Base-by-base conservation (phyloP, 352 stramenopile genomes). In the Phytopythium litorale region DNA sequence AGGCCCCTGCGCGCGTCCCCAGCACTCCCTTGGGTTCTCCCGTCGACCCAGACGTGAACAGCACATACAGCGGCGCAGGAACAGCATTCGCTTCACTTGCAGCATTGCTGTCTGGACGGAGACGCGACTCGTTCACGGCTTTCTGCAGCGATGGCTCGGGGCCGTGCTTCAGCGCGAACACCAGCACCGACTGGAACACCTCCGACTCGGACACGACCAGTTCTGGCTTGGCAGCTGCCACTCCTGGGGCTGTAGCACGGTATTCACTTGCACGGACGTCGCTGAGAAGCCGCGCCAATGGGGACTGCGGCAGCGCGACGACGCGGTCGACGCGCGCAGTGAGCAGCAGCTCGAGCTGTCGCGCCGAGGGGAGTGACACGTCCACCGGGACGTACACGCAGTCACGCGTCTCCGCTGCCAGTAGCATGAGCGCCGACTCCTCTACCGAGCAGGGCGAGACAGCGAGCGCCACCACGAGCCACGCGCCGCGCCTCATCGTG, bases 31-130 rank as follows among this genome's bases (percentile, higher is more conserved):
- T 78, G 16, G 72, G 63, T 1, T 67, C 21, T 2, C 71, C 75
- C 19, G 76, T 88, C 16, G 80, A 81, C 3, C 80, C 80, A 19
- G 80, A 90, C 8, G 80, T 90, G 56, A 73, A 85, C 21, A 90
- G 40, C 33, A 90, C 63, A 54, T 90, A 88, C 48, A 90, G 37
- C 15, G 80, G 73, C 21, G 49, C 46, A 0, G 43, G 30, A 37
- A 30, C 33, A 12, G 58, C 37, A 2, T 43, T 12, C 2, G 9
- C 7, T 7, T 25, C 56, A 28, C 28, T 3, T 21, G 15, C 15
- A 21, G 8, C 16, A 55, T 42, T 32, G 28, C 28, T 32, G 28
- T 32, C 28, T 32, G 28, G 28, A 32, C 28, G 28, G 28, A 32
- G 28, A 4, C 3, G 28, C 4, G 28, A 32, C 28, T 32, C 28